Conservation (phyloP, 2,329 filamentous ascomycete species). For the Verticillium klebahnii region DNA sequence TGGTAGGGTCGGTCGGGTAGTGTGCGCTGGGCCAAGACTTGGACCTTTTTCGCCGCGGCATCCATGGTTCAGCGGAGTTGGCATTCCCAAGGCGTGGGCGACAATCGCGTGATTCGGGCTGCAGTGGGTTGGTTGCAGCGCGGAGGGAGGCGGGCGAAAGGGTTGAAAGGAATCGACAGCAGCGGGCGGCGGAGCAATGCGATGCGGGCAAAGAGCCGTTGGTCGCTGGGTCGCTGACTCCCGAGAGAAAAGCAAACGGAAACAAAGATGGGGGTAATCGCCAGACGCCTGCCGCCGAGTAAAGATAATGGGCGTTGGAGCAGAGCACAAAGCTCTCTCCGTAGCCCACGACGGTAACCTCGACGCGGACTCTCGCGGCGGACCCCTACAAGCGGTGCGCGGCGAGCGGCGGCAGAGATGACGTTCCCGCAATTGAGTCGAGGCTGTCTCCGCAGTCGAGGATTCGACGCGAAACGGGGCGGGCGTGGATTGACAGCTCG, state of each 20-base stretch:
- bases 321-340: conserved; percentile 20
- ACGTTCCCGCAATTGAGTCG: background rate
- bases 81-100: conserved; percentile 11
- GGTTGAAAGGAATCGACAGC: background rate
- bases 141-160: background rate
- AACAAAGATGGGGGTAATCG: background rate
- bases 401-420: background rate
- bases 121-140: background rate
- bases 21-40: conserved; percentile 46
- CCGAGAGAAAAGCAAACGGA: background rate
- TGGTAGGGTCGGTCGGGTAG: conserved; percentile 50
- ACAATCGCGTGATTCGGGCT: background rate
- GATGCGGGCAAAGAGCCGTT: conserved; percentile 1
- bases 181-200: background rate
- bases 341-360: conserved; percentile 11
- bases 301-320: conserved; percentile 15
- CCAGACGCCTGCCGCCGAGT: background rate
- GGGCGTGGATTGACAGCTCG: too few relatives aligned
- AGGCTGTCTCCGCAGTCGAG: background rate
- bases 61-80: conserved; percentile 45
- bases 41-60: conserved; percentile 52
- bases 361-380: background rate
- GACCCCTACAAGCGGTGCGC: background rate
- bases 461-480: background rate
- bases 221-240: background rate